Conservation (phyloP, 768 basidiomycete genomes). For the Leccinum sublutescens region DNA sequence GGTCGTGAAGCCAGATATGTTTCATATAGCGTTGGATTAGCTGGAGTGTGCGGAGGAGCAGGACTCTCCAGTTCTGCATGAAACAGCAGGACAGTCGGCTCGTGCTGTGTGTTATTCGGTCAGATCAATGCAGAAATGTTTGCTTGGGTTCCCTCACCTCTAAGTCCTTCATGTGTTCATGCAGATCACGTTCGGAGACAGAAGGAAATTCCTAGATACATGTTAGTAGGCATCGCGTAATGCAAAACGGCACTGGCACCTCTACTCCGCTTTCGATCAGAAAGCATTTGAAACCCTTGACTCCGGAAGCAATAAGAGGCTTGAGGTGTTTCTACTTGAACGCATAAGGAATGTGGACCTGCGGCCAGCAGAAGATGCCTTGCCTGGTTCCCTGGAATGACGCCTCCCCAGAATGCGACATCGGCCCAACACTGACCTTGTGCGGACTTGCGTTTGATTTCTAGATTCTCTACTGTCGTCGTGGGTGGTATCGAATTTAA, state of each 20-base stretch:
- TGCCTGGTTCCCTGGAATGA: conserved; percentile 89
- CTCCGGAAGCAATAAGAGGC: conserved; percentile 74
- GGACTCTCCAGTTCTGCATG: conserved; percentile 81
- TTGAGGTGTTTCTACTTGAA: conserved; percentile 59
- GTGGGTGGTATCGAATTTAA: conserved; percentile 97
- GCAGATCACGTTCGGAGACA: conserved; percentile 69
- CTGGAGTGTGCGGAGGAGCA: conserved; percentile 12
- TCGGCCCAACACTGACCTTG: conserved; percentile 68
- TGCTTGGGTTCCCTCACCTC: conserved; percentile 44
- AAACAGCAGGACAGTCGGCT: conserved; percentile 75
- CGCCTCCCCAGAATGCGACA: conserved; percentile 85
- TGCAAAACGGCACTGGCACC: conserved; percentile 39
- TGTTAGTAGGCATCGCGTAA: conserved; percentile 6
- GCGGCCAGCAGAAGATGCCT: conserved; percentile 7
- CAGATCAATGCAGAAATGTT: conserved; percentile 6
- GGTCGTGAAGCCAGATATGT: conserved; percentile 90
- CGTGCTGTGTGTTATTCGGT: conserved; percentile 50
- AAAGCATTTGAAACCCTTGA: conserved; percentile 97
- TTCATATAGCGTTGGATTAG: conserved; percentile 58
- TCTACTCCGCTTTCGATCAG: conserved; percentile 95
- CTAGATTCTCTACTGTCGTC: conserved; percentile 75
- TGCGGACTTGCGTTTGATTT: conserved; percentile 70
- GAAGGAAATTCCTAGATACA: conserved; percentile 82
- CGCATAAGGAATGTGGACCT: background rate
- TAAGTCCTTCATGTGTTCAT: conserved; percentile 67